phyloP scores from a whole-genome alignment of 176 grass and related monocot genomes.

The Ensete glaucum region DNA sequence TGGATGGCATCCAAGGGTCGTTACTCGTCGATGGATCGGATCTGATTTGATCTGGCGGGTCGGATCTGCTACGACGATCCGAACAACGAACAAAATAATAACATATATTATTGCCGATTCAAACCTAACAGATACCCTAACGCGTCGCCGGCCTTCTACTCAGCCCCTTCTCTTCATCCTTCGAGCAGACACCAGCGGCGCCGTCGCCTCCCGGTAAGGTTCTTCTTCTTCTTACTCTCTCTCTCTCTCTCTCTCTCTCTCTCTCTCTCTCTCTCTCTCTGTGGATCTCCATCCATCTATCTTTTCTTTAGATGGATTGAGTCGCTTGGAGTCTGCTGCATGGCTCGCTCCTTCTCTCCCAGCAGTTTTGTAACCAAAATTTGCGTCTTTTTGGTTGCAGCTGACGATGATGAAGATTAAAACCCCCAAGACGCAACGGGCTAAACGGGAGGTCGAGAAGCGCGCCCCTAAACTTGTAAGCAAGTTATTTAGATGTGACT shows the following conservation, averaged over 20 bases:
- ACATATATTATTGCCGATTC: background rate
- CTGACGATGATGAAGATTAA: conserved; percentile 46
- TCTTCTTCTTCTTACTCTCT: background rate
- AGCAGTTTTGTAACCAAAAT: background rate
- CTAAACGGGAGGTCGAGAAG: conserved; percentile 60
- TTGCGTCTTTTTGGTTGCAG: background rate
- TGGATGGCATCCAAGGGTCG: background rate
- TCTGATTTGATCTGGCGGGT: too few relatives aligned
- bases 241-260: background rate
- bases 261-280: background rate
- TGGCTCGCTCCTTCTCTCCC: background rate
- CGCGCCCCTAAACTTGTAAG: conserved; percentile 77
- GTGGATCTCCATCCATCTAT: too few relatives aligned
- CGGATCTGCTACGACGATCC: too few relatives aligned
- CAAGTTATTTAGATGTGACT: background rate
- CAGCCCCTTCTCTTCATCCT: background rate
- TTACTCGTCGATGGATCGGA: too few relatives aligned
- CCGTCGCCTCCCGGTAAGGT: background rate
- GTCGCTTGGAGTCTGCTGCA: too few relatives aligned
- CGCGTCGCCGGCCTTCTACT: background rate
- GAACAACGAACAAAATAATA: too few relatives aligned
- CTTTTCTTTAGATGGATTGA: too few relatives aligned
- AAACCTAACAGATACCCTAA: background rate
- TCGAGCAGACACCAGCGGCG: background rate
- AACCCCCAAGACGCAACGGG: conserved; percentile 46